A percentile compares a stretch with the other conserved stretches of the same genome.
Evolutionary conservation across 225 moss, liverwort and hornwort species (phyloP).

Genomic region (Sphagnum contortum): DNA sequence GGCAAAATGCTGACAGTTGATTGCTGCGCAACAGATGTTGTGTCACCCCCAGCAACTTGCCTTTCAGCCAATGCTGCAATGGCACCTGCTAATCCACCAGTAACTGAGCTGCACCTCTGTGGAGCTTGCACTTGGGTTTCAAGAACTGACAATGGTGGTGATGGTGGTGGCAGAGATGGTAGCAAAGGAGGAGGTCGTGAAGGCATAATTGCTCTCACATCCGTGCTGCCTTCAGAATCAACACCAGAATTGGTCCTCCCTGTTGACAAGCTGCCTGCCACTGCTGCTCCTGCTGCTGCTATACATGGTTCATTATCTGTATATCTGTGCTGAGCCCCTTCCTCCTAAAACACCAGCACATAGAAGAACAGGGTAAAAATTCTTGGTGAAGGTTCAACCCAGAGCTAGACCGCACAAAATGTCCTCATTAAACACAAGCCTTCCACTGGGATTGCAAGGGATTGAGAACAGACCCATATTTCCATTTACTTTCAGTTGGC

Average conservation of each 20-base stretch:
- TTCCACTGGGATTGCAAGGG: no score
- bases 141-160: no score
- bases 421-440: no score
- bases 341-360: slow-evolving; percentile 17
- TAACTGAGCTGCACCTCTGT: slow-evolving; percentile 18
- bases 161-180: no score
- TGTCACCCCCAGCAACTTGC: slow-evolving; percentile 18
- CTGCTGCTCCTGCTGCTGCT: not conserved
- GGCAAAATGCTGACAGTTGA: no score
- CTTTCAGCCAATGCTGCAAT: slow-evolving; percentile 44
- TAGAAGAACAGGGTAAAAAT: no score
- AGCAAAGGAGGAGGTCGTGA: no score
- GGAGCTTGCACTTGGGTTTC: slow-evolving; percentile 24
- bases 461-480: no score
- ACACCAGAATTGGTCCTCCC: slow-evolving; percentile 7
- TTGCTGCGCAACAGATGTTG: slow-evolving; percentile 12
- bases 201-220: slow-evolving; percentile 12
- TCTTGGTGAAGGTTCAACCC: no score
- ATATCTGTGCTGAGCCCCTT: slow-evolving; percentile 30
- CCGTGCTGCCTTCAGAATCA: not conserved
- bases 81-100: slow-evolving; percentile 40
- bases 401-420: no score
- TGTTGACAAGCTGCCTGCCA: slow-evolving; percentile 11
- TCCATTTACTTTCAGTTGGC: no score
- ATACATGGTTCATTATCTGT: slow-evolving; percentile 9